Percentiles rank a stretch among this genome's conserved stretches.
These are phyloP conservation scores for Sistotremastrum niveocremeum DNA, from an alignment of 768 basidiomycete species.

Conservation along the genomic window DNA sequence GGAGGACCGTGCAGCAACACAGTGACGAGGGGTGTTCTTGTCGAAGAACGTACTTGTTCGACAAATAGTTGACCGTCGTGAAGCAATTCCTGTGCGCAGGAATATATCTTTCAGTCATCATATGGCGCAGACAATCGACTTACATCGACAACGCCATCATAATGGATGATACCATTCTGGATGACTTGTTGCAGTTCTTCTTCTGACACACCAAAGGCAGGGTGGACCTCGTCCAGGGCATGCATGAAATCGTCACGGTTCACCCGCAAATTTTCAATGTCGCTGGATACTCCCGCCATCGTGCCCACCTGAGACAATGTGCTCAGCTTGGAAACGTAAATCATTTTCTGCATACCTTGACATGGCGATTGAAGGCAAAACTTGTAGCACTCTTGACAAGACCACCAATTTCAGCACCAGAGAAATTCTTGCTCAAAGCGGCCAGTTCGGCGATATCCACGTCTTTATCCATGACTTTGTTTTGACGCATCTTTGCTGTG, in stretches of 20 bases:
- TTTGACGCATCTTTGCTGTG: slow-evolving; percentile 85
- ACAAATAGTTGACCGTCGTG: slow-evolving; percentile 80
- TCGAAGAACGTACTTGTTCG: slow-evolving; percentile 84
- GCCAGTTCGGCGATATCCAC: slow-evolving; percentile 81
- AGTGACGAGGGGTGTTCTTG: slow-evolving; percentile 84
- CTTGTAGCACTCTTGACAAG: slow-evolving; percentile 95
- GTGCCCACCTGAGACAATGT: slow-evolving; percentile 57
- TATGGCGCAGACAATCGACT: slow-evolving; percentile 16
- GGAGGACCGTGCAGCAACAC: slow-evolving; percentile 82
- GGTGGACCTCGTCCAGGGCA: slow-evolving; percentile 88
- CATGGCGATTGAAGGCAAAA: slow-evolving; percentile 96
- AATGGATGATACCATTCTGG: slow-evolving; percentile 94
- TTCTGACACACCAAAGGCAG: slow-evolving; percentile 95
- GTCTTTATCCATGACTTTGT: slow-evolving; percentile 77
- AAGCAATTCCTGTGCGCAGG: slow-evolving; percentile 55
- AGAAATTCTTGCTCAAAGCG: slow-evolving; percentile 85
- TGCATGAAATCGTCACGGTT: slow-evolving; percentile 76
- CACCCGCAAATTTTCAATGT: slow-evolving; percentile 87
- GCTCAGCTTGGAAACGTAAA: not conserved
- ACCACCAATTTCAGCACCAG: slow-evolving; percentile 91
- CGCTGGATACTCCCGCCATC: slow-evolving; percentile 91
- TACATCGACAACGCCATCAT: slow-evolving; percentile 61
- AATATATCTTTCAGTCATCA: not conserved
- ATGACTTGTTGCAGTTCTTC: slow-evolving; percentile 89
- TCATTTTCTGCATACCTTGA: slow-evolving; percentile 42